Base-by-base conservation (phyloP, 2,329 filamentous ascomycete genomes). In the Huntiella abstrusa region DNA sequence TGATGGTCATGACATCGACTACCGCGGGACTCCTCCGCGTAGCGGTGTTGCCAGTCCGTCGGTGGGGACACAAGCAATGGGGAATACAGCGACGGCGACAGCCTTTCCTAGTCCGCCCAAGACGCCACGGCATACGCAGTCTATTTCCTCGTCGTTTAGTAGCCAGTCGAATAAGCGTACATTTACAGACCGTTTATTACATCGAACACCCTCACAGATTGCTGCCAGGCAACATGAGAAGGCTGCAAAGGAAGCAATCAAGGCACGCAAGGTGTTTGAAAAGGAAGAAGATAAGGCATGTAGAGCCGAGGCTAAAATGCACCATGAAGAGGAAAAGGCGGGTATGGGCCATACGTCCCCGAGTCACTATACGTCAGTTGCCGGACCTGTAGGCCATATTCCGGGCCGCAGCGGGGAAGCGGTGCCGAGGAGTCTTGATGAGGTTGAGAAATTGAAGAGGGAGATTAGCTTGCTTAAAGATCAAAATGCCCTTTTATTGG, bases 401-500 rank as follows among this genome's bases (percentile, higher is more conserved):
- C 28, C 7, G 16, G 4, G 39, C 8, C n/a, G 17, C 32, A 4
- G 45, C 17, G 13, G 13, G 36, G 38, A 15, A 11, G 22, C 15
- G 19, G 40, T 38, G 6, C 40, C 45, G 19, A 32, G 39, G 13
- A 33, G 13, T 17, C 10, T 22, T 4, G 19, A 62, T 0, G 73
- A 75, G 57, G 60, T 67, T 33, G 71, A 75, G 36, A 55, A 73
- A 11, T 69, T 70, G 13, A 56, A 62, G 38, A 65, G 67, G 52
- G 66, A 77, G 59, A 62, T 69, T 16, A 67, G 74, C 46, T 61
- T 74, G 17, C 59, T 78, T n/a, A 66, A 78, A 61, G 60, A 62
- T 1, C 68, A 77, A 59, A 77, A 77, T 53, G 77, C 73, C 3
- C 63, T 63, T 60, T 61, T 78, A 2, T 71, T 70, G 1, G 71